Evolutionary conservation across 257 asterid species (phyloP).

Genomic region (Schizonepeta tenuifolia): DNA sequence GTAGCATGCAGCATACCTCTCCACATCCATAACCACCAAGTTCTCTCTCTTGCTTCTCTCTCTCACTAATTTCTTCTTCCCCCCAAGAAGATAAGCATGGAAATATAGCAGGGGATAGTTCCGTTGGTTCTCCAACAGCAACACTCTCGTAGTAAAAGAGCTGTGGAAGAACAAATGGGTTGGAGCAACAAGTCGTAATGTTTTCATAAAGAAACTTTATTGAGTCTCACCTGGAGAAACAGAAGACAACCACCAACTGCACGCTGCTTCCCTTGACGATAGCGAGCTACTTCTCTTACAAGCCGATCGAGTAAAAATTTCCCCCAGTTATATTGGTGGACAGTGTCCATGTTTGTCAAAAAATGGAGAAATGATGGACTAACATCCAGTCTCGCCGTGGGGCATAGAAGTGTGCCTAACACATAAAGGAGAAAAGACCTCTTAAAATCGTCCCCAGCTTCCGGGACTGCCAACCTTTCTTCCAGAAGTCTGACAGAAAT

Average conservation of each 20-base stretch:
- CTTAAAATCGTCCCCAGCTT: slow-evolving; percentile 94
- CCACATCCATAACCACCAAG: slow-evolving; percentile 98
- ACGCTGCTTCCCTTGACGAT: slow-evolving; percentile 97
- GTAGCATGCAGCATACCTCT: slow-evolving; percentile 61
- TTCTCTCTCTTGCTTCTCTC: slow-evolving; percentile 93
- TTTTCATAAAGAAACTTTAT: slow-evolving; percentile 10
- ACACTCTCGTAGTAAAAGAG: slow-evolving; percentile 96
- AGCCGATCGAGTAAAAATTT: slow-evolving; percentile 92
- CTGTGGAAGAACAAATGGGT: slow-evolving; percentile 46
- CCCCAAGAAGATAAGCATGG: slow-evolving; percentile 98
- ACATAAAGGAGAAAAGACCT: slow-evolving; percentile 96
- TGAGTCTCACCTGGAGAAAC: slow-evolving; percentile 82
- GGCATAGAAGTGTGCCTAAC: slow-evolving; percentile 91
- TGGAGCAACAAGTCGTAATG: slow-evolving; percentile 17
- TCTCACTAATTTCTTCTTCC: slow-evolving; percentile 95
- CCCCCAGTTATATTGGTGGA: slow-evolving; percentile 99
- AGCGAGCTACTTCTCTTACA: slow-evolving; percentile 94
- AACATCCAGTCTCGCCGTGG: slow-evolving; percentile 96
- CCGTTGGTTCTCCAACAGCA: slow-evolving; percentile 89
- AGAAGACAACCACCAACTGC: slow-evolving; percentile 99
- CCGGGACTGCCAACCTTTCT: slow-evolving; percentile 87
- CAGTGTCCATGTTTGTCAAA: slow-evolving; percentile 80
- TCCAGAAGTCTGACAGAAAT: slow-evolving; percentile 89
- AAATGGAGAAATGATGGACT: slow-evolving; percentile 98
- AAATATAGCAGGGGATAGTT: slow-evolving; percentile 81